Base-by-base conservation (phyloP, 768 basidiomycete species). In the Serpula lacrymans region DNA sequence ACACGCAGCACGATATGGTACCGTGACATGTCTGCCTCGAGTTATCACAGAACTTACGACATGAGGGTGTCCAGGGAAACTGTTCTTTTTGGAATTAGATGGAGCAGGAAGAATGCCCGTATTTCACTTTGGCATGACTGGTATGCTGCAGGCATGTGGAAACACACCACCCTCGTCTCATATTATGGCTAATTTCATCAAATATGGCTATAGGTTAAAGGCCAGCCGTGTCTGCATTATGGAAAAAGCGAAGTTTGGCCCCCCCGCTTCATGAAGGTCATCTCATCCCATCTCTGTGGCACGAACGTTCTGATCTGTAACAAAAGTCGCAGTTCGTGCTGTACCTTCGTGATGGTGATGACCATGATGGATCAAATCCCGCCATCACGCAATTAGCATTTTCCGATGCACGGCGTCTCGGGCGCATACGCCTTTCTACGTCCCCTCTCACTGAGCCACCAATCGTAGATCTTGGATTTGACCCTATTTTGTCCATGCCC, bases 71-170 rank as follows among this genome's bases (percentile, higher is more conserved):
- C 27, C 35, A 79, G 78, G 82, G 38, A 78, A 84, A 57, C 66
- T 74, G n/a, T 80, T 83, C 45, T 90, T 82, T 50, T 57, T 89
- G 9, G 69, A 72, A 31, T 68, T 89, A 3, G 72, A 76, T 22
- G 84, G 83, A 6, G 44, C 63, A 11, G 85, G 84, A 1, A 69
- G 67, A 51, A 57, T 75, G 47, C 86, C 86, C 3, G 80, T 88
- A 3, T 60, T 88, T 34, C 87, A 89, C 54, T 86, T 89, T 49
- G 88, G 87, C 2, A 90, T 89, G 88, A 88, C 86, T 1, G 87
- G 87, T n/a, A 84, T 80, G 77, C 66, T 89, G 24, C 80, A 83
- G 64, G 82, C 78, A 37, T 24, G 56, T 30, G 14, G 12, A 3
- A 7, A 0, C 17, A 7, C 21, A 12, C 23, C 21, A 27, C n/a